Evolutionary conservation across 495 filamentous ascomycete genomes (phyloP), one percentile per base, ranked within the genome.

Genomic region (Aspergillus baeticus): DNA sequence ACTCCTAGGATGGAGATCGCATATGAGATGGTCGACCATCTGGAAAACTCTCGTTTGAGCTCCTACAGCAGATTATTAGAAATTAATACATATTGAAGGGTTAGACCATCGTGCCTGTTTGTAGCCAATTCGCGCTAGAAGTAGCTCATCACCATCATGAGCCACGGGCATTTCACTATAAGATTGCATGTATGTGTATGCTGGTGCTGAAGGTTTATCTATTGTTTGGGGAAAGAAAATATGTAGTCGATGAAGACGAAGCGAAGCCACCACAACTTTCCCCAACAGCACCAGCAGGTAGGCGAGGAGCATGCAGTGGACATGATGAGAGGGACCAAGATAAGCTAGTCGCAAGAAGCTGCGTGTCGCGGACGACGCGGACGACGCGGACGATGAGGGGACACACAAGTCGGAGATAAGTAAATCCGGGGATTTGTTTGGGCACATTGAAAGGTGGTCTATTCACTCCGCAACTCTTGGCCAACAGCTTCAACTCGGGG

Each of bases 21-120:
- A 71, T 89, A 89, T 8, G 86, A 89, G 7, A 88, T 74, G 1
- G 86, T 89, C 5, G 86, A 89, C 84, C 84, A 89, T 77, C 83
- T 87, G 5, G 81, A 87, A 62, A 89, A 89, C 49, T 89, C 83
- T 37, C 86, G 77, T 51, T 73, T 71, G 6, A 89, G 57, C 66
- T 87, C 86, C 86, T 79, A 54, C 10, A 47, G 26, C 1, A n/a
- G 14, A 37, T 53, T 20, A 48, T 33, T 14, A 31, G 34, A 54
- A 39, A 21, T 63, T 31, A 18, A 37, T 41, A 34, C 14, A 43
- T 0, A 4, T 13, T n/a, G 10, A 15, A 23, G n/a, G 3, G 13
- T 34, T 43, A 39, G 13, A 6, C 15, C 5, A 29, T 21, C 26
- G n/a, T 71, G 88, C 85, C 75, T 87, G 86, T 63, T 79, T 81